Evolutionary conservation across 176 grass and related monocot genomes (phyloP).

Genomic region (Stipa capillata): DNA sequence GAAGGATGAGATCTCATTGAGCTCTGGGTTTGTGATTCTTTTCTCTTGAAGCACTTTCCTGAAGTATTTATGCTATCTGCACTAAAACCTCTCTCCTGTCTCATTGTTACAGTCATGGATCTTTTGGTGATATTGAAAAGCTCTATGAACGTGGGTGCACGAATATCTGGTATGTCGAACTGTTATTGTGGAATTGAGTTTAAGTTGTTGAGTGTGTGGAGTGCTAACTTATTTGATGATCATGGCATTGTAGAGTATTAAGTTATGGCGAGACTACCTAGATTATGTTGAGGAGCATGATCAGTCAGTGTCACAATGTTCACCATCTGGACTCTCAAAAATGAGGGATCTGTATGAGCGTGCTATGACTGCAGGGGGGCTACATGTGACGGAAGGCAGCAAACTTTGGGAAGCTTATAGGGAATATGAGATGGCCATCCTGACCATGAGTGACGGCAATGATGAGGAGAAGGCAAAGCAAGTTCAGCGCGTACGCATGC

Average conservation of each 20-base stretch:
- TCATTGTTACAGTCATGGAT: constrained; percentile 47
- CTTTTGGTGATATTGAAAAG: constrained; percentile 55
- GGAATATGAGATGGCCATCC: constrained; percentile 87
- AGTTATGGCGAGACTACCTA: constrained; percentile 79
- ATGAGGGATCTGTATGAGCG: constrained; percentile 88
- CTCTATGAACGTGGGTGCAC: constrained; percentile 85
- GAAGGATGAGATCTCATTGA: constrained; percentile 77
- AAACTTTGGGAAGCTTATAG: constrained; percentile 91
- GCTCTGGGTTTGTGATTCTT: constrained; percentile 34
- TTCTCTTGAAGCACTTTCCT: neutral
- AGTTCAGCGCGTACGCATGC: constrained; percentile 46
- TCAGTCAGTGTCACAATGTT: constrained; percentile 58
- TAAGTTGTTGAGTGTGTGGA: neutral
- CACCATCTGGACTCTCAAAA: constrained; percentile 56
- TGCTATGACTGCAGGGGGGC: constrained; percentile 70
- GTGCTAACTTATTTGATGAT: constrained; percentile 19
- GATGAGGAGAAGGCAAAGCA: constrained; percentile 79
- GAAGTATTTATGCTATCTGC: neutral
- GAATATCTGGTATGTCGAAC: constrained; percentile 78
- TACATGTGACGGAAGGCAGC: constrained; percentile 67
- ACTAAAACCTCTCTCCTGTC: neutral
- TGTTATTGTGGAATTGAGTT: neutral
- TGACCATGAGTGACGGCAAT: constrained; percentile 48
- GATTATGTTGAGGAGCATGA: constrained; percentile 81
- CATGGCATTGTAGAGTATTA: constrained; percentile 57